These are phyloP conservation scores for Herpetomonas muscarum DNA, from an alignment of 208 protist genomes.

Conservation along the genomic window DNA sequence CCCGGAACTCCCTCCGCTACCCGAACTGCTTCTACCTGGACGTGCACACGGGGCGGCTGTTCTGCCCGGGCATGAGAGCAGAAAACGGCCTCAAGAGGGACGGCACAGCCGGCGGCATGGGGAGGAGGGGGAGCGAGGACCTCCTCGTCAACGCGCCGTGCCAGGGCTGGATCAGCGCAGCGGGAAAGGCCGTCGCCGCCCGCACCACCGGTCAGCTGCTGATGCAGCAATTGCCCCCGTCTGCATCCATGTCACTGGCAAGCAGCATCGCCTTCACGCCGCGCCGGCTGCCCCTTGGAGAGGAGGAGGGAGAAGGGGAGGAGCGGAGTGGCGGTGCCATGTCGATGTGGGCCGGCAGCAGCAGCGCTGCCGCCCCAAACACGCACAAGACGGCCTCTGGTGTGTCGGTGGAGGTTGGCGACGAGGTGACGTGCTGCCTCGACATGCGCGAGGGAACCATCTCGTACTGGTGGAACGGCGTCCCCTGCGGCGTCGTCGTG, in stretches of 20 bases:
- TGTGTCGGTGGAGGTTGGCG: constrained; percentile 12
- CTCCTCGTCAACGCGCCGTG: constrained; percentile 3
- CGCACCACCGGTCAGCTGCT: no score
- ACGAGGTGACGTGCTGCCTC: constrained; percentile 40
- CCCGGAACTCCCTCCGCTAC: constrained; percentile 35
- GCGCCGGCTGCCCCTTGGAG: no score
- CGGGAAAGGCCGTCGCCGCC: background rate
- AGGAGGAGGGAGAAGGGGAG: background rate
- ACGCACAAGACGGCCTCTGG: background rate
- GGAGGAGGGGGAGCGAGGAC: background rate
- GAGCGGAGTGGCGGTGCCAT: background rate
- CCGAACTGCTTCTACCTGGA: constrained; percentile 45
- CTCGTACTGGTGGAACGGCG: constrained; percentile 30
- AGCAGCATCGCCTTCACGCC: background rate
- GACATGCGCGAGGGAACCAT: constrained; percentile 21
- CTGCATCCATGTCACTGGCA: background rate
- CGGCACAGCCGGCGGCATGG: constrained; percentile 10
- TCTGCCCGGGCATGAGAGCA: constrained; percentile 23
- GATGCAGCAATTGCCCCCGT: no score
- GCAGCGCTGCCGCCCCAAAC: background rate
- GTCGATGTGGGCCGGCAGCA: background rate
- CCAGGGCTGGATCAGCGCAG: background rate
- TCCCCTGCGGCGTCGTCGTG: constrained; percentile 50
- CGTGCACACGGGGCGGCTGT: constrained; percentile 27
- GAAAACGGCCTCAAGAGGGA: background rate